Evolutionary conservation across 192 early-diverging fungal species (phyloP), one percentile per base, ranked within the genome.

Genomic region (Backusella westeae): DNA sequence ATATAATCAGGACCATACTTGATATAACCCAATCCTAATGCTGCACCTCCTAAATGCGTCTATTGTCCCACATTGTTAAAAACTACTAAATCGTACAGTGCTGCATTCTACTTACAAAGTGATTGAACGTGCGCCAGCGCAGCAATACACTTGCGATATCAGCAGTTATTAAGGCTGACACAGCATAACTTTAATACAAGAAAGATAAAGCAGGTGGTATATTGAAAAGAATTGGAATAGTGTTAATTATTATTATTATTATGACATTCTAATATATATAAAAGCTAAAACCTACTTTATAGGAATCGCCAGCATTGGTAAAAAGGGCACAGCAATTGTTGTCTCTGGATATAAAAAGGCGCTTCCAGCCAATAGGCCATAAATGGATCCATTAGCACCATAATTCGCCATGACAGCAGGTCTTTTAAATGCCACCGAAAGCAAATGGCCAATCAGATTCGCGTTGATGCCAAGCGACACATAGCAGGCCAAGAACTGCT

Each of bases 311-410:
- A 88, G 19, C 59, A 86, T 87, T 17, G 90, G 86, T 32, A 93
- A 76, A 73, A 93, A 92, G 10, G 92, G 85, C 7, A 93, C 73
- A 35, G 81, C 83, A 0, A 93, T 82, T 19, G 81, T 81, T 6
- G 88, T 76, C 36, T 90, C 74, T 2, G 93, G 93, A 35, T 85
- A 85, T 70, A 88, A 26, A 36, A 87, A 80, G 34, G 90, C 88
- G 4, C 84, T 85, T 0, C 86, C 86, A 29, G 88, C 85, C 7
- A 97, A 42, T 34, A 93, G 87, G 14, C 90, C 89, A 77, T 90
- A 96, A 26, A 96, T 79, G 3, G 93, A 94, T 0, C 96, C 96
- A 73, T 89, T 91, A 10, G 96, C 95, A 17, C 96, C 95, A 39
- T 96, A 81, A 29, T 87, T 86, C 0, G 92, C 89, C 15, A 42